A percentile compares a stretch with the other conserved stretches of the same genome.
These are phyloP conservation scores for Ochetophila trinervis DNA, from an alignment of 306 rosid species.

Conservation along the genomic window DNA sequence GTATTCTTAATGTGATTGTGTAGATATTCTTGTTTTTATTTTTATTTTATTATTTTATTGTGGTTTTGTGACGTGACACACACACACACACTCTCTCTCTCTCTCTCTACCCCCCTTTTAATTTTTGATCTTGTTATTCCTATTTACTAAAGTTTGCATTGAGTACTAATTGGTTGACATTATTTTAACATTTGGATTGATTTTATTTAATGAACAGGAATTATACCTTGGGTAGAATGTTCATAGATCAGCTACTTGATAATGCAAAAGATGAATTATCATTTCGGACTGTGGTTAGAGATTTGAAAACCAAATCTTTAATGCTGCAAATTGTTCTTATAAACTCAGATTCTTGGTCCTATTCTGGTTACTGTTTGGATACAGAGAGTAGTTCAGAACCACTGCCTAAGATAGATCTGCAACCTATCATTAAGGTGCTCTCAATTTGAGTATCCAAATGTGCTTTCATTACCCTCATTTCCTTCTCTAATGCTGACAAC, in stretches of 20 bases:
- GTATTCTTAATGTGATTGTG: neutral
- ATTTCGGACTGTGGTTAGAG: slow-evolving; percentile 78
- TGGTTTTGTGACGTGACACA: neutral
- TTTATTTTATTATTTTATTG: too few relatives aligned
- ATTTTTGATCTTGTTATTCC: neutral
- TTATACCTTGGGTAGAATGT: slow-evolving; percentile 75
- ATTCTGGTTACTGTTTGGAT: slow-evolving; percentile 49
- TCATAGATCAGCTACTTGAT: slow-evolving; percentile 65
- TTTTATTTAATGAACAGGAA: slow-evolving; percentile 43
- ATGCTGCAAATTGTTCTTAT: slow-evolving; percentile 64
- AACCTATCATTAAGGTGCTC: slow-evolving; percentile 66
- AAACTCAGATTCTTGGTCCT: slow-evolving; percentile 72
- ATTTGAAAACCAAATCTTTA: slow-evolving; percentile 58
- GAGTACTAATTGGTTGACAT: neutral
- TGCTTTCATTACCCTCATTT: neutral
- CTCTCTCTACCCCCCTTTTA: neutral
- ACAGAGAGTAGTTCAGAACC: slow-evolving; percentile 29
- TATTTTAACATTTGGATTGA: neutral
- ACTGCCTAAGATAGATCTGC: slow-evolving; percentile 46
- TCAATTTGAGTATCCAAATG: neutral
- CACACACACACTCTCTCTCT: too few relatives aligned
- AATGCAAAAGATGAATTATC: slow-evolving; percentile 73
- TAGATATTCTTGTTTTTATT: neutral
- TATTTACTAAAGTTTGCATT: slow-evolving; percentile 14
- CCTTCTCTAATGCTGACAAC: slow-evolving; percentile 9